Evolutionary conservation across 441 rosid genomes (phyloP), one percentile per base, ranked within the genome.

Genomic region (Eutrema salsugineum): DNA sequence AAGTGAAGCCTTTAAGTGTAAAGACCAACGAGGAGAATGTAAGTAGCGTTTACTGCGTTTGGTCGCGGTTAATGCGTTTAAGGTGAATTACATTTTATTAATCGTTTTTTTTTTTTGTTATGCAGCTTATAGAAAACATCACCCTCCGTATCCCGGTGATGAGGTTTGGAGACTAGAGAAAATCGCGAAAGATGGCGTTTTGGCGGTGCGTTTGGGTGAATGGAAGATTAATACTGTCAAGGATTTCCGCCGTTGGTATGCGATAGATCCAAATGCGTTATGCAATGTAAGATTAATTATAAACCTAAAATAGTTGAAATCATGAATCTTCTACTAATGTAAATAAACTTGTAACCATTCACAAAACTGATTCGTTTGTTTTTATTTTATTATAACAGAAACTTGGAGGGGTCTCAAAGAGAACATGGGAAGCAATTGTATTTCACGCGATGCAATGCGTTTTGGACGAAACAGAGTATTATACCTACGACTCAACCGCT

Each of bases 1-100:
- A 59, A 94, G 93, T 17, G 83, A 78, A 71, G 82, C 95, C 6
- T 91, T 94, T 24, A 48, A 50, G 0, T 97, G 91, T 63, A 88
- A 85, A 82, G 99, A 94, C 71, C 94, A 88, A 19, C 86, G 97
- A 0, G 99, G 99, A 51, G 96, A 84, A 66, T 24, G 99, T 94
- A 83, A 83, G 91, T 75, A 66, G 33, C 16, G 53, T 17, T 68
- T 73, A 48, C 8, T 20, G 14, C 53, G 63, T 59, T 63, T 71
- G 9, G 20, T 22, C 6, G 62, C 73, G 40, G 50, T 68, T 61
- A 27, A 3, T 17, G 60, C 68, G 72, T 59, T 66, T 66, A 11
- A 11, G 40, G 7, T 56, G 11, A 38, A 14, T 6, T 56, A n/a
- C n/a, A n/a, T n/a, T n/a, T n/a, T n/a, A 14, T 20, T 43, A 42